phyloP scores from a whole-genome alignment of 345 rosid genomes.

The Camelina sativa region DNA sequence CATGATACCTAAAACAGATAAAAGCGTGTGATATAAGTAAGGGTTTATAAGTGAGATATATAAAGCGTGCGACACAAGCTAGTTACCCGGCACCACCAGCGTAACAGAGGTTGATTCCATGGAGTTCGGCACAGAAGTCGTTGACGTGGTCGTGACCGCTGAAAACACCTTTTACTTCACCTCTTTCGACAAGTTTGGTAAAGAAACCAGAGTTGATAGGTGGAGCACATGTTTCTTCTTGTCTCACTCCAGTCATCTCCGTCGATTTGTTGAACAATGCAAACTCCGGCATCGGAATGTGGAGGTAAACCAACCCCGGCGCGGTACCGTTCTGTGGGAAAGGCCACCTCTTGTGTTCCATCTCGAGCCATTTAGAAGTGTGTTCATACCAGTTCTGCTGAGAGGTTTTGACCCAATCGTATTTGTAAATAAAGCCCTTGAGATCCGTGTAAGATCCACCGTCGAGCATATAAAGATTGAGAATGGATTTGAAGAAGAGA shows the following conservation, averaged over 20 bases:
- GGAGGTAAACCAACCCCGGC: conserved; percentile 87
- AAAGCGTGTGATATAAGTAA: conserved; percentile 14
- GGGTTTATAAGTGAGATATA: neutral
- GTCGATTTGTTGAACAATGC: conserved; percentile 57
- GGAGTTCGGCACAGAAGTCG: conserved; percentile 76
- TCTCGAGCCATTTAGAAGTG: conserved; percentile 72
- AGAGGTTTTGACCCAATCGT: conserved; percentile 88
- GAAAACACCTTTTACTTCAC: conserved; percentile 88
- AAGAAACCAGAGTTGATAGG: conserved; percentile 89
- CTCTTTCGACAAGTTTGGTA: conserved; percentile 73
- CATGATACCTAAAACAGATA: conserved; percentile 68
- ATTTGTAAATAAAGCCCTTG: conserved; percentile 50
- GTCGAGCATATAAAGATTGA: conserved; percentile 84
- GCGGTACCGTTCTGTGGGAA: conserved; percentile 63
- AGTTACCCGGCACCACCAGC: conserved; percentile 74
- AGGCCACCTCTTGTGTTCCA: conserved; percentile 62
- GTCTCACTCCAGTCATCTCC: conserved; percentile 66
- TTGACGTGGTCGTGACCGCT: conserved; percentile 88
- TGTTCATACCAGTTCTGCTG: conserved; percentile 89
- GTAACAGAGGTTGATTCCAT: conserved; percentile 83
- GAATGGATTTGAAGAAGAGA: conserved; percentile 76
- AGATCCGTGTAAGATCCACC: conserved; percentile 79
- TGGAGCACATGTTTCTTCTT: conserved; percentile 72
- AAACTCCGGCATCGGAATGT: conserved; percentile 92
- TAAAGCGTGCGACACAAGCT: neutral